These are phyloP conservation scores for Aspergillus carbonarius DNA, from an alignment of 2,329 filamentous ascomycete species.

Conservation along the genomic window DNA sequence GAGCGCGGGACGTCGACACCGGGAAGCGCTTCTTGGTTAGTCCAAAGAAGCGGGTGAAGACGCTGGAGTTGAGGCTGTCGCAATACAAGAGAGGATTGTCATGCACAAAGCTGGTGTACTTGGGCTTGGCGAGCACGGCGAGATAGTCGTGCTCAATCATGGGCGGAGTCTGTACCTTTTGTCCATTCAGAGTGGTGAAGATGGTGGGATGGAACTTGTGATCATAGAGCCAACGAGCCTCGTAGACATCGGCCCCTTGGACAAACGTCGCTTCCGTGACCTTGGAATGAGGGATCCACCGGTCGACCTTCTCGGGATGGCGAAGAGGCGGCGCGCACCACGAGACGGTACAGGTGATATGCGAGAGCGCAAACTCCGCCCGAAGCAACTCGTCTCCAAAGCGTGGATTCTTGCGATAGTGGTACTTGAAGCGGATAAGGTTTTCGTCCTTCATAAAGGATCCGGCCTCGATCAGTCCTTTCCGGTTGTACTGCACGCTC, in stretches of 20 bases:
- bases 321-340: constrained; percentile 55
- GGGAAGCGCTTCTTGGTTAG: constrained; percentile 37
- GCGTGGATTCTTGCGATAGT: constrained; percentile 55
- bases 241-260: constrained; percentile 53
- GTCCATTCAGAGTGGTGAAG: constrained; percentile 51
- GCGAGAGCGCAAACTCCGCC: constrained; percentile 55
- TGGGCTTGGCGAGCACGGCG: constrained; percentile 45
- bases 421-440: constrained; percentile 54
- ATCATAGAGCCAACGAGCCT: constrained; percentile 51
- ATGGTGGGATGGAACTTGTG: constrained; percentile 52
- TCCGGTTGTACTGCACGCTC: constrained; percentile 53
- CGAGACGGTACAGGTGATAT: constrained; percentile 55
- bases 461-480: constrained; percentile 54
- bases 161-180: constrained; percentile 52
- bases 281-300: constrained; percentile 57
- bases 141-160: constrained; percentile 54
- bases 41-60: constrained; percentile 33
- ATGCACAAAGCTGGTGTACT: constrained; percentile 44
- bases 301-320: constrained; percentile 52
- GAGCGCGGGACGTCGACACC: constrained; percentile 49
- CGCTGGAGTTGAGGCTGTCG: constrained; percentile 37
- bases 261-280: constrained; percentile 57
- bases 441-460: constrained; percentile 56
- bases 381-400: constrained; percentile 57
- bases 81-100: constrained; percentile 56